A percentile compares a stretch with the other conserved stretches of the same genome.
These are phyloP conservation scores for Aquilaria yunnanensis DNA, from an alignment of 345 rosid genomes.

Conservation along the genomic window DNA sequence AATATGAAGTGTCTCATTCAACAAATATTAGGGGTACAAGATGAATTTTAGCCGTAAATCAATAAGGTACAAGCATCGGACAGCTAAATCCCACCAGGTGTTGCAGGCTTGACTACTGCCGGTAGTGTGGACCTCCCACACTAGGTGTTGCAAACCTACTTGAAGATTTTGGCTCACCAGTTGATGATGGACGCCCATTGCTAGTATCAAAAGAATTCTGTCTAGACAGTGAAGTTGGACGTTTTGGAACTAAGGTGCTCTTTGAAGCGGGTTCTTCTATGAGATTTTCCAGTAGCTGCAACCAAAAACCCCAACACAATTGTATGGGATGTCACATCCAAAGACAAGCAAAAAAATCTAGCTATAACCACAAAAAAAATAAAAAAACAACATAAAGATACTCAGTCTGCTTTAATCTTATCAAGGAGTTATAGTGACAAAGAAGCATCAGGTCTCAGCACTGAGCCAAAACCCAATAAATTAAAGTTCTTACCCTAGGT, in stretches of 20 bases:
- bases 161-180: slow-evolving; percentile 39
- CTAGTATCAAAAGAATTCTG: slow-evolving; percentile 35
- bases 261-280: slow-evolving; percentile 42
- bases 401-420: too few relatives aligned
- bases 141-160: slow-evolving; percentile 58
- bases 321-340: slow-evolving; percentile 15
- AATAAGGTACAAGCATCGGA: too few relatives aligned
- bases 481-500: slow-evolving; percentile 46
- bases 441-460: background rate
- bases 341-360: slow-evolving; percentile 3
- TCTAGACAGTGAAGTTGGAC: slow-evolving; percentile 28
- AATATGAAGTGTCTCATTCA: too few relatives aligned
- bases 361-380: slow-evolving; percentile 3
- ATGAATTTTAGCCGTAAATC: too few relatives aligned
- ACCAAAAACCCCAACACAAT: slow-evolving; percentile 15
- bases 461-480: slow-evolving; percentile 3
- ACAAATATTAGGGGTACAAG: too few relatives aligned
- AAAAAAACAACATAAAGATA: background rate
- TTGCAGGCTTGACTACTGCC: slow-evolving; percentile 45
- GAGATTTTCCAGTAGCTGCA: slow-evolving; percentile 44
- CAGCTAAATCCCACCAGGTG: too few relatives aligned
- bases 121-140: slow-evolving; percentile 44
- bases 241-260: slow-evolving; percentile 29
- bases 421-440: too few relatives aligned
- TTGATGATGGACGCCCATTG: slow-evolving; percentile 58